Conservation (phyloP, 176 grass and related monocot species). For the Carex pumila region DNA sequence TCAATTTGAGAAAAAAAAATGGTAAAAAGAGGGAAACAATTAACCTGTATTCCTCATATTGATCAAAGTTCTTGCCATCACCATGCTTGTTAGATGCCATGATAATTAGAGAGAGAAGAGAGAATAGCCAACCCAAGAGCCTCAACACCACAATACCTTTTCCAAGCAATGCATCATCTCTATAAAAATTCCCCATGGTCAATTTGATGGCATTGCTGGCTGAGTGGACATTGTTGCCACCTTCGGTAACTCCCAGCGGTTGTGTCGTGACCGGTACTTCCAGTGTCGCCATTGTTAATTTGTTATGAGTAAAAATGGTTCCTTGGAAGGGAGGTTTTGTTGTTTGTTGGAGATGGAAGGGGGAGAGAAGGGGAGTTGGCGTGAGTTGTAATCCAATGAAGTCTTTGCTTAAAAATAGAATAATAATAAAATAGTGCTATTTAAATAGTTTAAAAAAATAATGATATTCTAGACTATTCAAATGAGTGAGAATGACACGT, state of each 20-base stretch:
- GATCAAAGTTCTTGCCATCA: conserved; percentile 41
- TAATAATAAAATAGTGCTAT: too few relatives aligned
- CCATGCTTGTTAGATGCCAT: conserved; percentile 61
- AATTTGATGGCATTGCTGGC: conserved; percentile 12
- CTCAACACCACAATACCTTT: conserved; percentile 38
- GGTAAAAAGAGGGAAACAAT: neutral
- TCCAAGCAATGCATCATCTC: conserved; percentile 32
- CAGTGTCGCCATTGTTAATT: neutral
- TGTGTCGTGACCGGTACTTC: neutral
- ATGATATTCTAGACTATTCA: too few relatives aligned
- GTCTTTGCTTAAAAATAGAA: too few relatives aligned
- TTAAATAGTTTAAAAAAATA: too few relatives aligned
- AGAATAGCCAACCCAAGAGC: conserved; percentile 40
- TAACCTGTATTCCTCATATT: conserved; percentile 54
- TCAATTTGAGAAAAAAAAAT: neutral
- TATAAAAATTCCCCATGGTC: conserved; percentile 39
- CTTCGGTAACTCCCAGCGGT: neutral
- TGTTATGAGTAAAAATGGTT: neutral
- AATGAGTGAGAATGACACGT: too few relatives aligned
- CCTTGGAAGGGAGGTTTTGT: conserved; percentile 14
- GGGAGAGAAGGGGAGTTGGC: neutral
- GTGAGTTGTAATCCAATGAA: conserved; percentile 14
- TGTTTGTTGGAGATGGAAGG: neutral
- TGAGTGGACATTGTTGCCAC: neutral
- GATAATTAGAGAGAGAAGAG: conserved; percentile 54